These are phyloP conservation scores for Sonneratia alba DNA, from an alignment of 345 rosid species.

Conservation along the genomic window DNA sequence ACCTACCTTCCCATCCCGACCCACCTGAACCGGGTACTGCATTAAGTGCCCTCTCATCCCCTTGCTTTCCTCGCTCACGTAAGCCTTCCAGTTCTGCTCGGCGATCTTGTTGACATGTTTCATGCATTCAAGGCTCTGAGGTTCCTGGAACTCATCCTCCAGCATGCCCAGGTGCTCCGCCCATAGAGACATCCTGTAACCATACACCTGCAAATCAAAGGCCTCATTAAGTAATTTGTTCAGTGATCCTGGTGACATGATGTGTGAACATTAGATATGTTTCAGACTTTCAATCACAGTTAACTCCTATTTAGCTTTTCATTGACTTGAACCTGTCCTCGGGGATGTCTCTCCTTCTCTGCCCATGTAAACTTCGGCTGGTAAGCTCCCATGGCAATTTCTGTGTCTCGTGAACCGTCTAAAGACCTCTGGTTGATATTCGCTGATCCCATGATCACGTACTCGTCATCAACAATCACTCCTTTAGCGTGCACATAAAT, in stretches of 20 bases:
- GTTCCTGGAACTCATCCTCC: conserved; percentile 30
- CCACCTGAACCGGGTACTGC: conserved; percentile 40
- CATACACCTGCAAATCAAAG: conserved; percentile 38
- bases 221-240: too few relatives aligned
- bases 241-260: too few relatives aligned
- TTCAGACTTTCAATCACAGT: too few relatives aligned
- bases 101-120: conserved; percentile 31
- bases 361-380: conserved; percentile 60
- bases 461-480: conserved; percentile 68
- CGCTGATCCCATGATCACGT: conserved; percentile 56
- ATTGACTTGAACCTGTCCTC: conserved; percentile 32
- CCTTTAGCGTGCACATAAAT: conserved; percentile 70
- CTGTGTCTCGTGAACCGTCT: conserved; percentile 73
- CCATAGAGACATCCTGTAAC: conserved; percentile 19
- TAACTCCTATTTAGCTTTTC: too few relatives aligned
- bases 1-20: conserved; percentile 30
- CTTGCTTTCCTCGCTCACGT: conserved; percentile 20
- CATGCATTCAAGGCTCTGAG: conserved; percentile 31
- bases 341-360: conserved; percentile 34
- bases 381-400: conserved; percentile 67
- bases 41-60: conserved; percentile 59
- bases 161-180: conserved; percentile 46
- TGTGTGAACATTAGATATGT: too few relatives aligned
- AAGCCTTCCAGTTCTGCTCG: conserved; percentile 40
- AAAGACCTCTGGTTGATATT: conserved; percentile 73